Percentiles rank a stretch among this genome's conserved stretches.
Conservation (phyloP, 1,284 basidiomycete genomes). For the Xanthoconium separans region DNA sequence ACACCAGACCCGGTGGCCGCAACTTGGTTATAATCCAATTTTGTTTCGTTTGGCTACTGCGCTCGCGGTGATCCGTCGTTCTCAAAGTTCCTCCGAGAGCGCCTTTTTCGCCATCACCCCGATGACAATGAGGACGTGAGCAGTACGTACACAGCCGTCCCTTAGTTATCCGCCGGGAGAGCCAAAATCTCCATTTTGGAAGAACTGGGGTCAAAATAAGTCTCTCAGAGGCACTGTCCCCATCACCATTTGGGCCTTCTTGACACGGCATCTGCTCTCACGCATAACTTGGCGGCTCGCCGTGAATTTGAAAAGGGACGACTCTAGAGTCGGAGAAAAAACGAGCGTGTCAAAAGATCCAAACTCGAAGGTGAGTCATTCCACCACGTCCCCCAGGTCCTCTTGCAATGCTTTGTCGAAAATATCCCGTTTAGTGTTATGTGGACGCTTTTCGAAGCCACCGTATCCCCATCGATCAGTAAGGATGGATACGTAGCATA, state of each 20-base stretch:
- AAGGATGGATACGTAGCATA: slow-evolving; percentile 63
- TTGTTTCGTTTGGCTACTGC: too few species aligned
- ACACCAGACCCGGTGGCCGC: too few species aligned
- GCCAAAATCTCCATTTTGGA: slow-evolving; percentile 77
- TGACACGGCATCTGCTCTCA: slow-evolving; percentile 43
- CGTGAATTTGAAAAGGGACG: slow-evolving; percentile 5
- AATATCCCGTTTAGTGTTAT: slow-evolving; percentile 69
- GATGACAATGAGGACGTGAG: slow-evolving; percentile 63
- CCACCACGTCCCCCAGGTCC: slow-evolving; percentile 71
- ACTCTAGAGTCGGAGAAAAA: background rate
- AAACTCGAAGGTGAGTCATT: slow-evolving; percentile 81
- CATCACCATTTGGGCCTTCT: slow-evolving; percentile 30
- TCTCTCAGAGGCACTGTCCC: slow-evolving; percentile 63
- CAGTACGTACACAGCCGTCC: slow-evolving; percentile 51
- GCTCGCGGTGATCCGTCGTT: slow-evolving; percentile 48
- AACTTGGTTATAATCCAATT: too few species aligned
- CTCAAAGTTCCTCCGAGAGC: slow-evolving; percentile 36
- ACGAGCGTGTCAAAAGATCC: slow-evolving; percentile 71
- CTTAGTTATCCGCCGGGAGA: slow-evolving; percentile 60
- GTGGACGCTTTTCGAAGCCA: slow-evolving; percentile 69
- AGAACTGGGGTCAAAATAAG: slow-evolving; percentile 72
- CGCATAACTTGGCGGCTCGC: background rate
- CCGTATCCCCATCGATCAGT: slow-evolving; percentile 74
- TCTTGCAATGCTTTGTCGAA: slow-evolving; percentile 76
- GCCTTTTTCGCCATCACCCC: background rate